Evolutionary conservation across 2,329 filamentous ascomycete species (phyloP), one percentile per base, ranked within the genome.

Genomic region (Bipolaris victoriae): DNA sequence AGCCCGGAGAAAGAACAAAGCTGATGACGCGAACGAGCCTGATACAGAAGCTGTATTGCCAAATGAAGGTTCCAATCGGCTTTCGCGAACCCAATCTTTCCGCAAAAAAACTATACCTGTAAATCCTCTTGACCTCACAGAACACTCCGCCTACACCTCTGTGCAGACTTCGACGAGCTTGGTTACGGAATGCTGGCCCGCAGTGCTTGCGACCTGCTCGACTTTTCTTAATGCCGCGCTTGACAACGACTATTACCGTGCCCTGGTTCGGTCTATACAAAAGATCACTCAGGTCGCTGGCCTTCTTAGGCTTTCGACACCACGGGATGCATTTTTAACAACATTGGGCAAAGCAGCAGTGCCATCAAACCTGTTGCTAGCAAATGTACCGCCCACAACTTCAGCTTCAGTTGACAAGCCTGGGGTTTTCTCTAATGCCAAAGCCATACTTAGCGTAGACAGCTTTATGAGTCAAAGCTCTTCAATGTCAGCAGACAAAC

Each of bases 251-350:
- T 97, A 95, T 67, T 99, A 98, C 68, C 93, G 97, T 65, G 87
- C 89, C 9, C 81, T 99, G 1, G 94, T 99, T 22, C 86, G 95
- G 64, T 91, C 94, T 0, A 96, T 98, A 66, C 95, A 99, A 69
- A 92, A 96, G 63, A 91, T 99, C 69, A 90, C 95, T 0, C 96
- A 99, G 73, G 94, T 98, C 2, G 92, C 95, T 37, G 96, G 95
- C 5, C 81, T 99, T 45, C 79, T 99, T 7, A 88, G 93, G 61
- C 84, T 98, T 9, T 81, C 84, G 11, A 97, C 94, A 0, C 93
- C 95, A 0, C 84, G 95, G 63, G 95, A 99, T 81, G 95, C 95
- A 0, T 96, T 99, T 69, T 81, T 99, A 33, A 98, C 95, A 0
- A 97, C 94, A 0, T 80, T 99, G 3, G 92, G 92, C 0, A 99